Evolutionary conservation across 805 yeast species (phyloP).

Genomic region (Priceomyces haplophilus): DNA sequence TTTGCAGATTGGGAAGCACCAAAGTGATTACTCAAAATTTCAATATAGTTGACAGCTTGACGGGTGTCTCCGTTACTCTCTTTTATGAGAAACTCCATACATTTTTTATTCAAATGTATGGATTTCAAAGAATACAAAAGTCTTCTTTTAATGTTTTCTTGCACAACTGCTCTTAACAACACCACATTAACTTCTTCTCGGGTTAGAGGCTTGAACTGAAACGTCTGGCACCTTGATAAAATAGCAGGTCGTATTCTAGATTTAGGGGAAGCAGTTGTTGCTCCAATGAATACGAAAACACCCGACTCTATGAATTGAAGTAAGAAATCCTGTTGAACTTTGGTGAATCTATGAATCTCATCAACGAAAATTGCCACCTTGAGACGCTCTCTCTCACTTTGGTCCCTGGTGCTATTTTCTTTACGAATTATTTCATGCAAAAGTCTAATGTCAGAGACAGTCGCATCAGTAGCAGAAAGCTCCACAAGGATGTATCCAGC

Average conservation of each 20-base stretch:
- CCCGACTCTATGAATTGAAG: conserved; percentile 85
- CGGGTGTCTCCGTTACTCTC: conserved; percentile 33
- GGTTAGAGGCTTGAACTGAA: conserved; percentile 57
- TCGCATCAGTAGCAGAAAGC: conserved; percentile 78
- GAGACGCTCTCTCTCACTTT: conserved; percentile 24
- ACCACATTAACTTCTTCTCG: conserved; percentile 50
- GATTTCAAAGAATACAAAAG: conserved; percentile 6
- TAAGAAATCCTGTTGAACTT: conserved; percentile 83
- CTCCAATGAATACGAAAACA: conserved; percentile 78
- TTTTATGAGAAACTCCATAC: conserved; percentile 15
- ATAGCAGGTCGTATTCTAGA: conserved; percentile 79
- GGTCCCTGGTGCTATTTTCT: conserved; percentile 47
- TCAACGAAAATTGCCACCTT: conserved; percentile 70
- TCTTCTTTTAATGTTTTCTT: conserved; percentile 27
- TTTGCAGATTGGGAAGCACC: neutral
- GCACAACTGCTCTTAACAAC: conserved; percentile 53
- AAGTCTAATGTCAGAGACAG: conserved; percentile 61
- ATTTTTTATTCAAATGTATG: conserved; percentile 14
- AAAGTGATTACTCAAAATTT: conserved; percentile 23
- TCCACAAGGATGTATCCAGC: conserved; percentile 64
- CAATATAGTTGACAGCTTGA: conserved; percentile 30
- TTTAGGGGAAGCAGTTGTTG: conserved; percentile 94
- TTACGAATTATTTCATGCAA: conserved; percentile 48
- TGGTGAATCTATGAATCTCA: conserved; percentile 86
- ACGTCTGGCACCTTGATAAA: conserved; percentile 78